A percentile compares a stretch with the other conserved stretches of the same genome.
Evolutionary conservation across 805 yeast genomes (phyloP).

Genomic region (Barnettozyma siamensis): DNA sequence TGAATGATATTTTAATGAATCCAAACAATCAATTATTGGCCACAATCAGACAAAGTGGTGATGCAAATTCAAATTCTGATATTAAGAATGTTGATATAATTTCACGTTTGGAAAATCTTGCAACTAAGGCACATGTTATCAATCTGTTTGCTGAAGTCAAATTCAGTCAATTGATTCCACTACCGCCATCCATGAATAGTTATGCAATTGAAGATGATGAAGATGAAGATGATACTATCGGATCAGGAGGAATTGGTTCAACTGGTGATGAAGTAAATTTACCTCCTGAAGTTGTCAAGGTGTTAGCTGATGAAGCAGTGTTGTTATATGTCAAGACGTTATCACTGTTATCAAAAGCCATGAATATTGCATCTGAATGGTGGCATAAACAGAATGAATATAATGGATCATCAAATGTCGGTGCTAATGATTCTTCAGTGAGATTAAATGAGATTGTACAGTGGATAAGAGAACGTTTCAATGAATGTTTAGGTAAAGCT

Average conservation of each 20-base stretch:
- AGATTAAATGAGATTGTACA: conserved; percentile 57
- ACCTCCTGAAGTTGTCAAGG: conserved; percentile 51
- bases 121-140: conserved; percentile 89
- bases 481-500: conserved; percentile 84
- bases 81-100: conserved; percentile 29
- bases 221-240: conserved; percentile 23
- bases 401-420: too few species aligned
- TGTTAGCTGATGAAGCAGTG: conserved; percentile 81
- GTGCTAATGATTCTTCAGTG: conserved; percentile 21
- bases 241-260: background rate
- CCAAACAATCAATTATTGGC: conserved; percentile 11
- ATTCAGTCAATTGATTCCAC: conserved; percentile 76
- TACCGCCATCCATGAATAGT: conserved; percentile 38
- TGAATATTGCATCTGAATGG: conserved; percentile 84
- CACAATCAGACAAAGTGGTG: background rate
- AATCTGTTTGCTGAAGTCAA: conserved; percentile 87
- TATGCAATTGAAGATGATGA: conserved; percentile 35
- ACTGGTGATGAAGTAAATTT: conserved; percentile 29
- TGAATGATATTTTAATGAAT: conserved; percentile 11
- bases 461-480: conserved; percentile 86
- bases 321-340: conserved; percentile 79
- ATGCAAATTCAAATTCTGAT: too few species aligned
- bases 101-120: conserved; percentile 57
- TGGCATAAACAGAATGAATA: conserved; percentile 55
- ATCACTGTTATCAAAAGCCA: conserved; percentile 76